Evolutionary conservation across 208 protist species (phyloP), one percentile per base, ranked within the genome.

Genomic region (Acanthamoeba culbertsoni): DNA sequence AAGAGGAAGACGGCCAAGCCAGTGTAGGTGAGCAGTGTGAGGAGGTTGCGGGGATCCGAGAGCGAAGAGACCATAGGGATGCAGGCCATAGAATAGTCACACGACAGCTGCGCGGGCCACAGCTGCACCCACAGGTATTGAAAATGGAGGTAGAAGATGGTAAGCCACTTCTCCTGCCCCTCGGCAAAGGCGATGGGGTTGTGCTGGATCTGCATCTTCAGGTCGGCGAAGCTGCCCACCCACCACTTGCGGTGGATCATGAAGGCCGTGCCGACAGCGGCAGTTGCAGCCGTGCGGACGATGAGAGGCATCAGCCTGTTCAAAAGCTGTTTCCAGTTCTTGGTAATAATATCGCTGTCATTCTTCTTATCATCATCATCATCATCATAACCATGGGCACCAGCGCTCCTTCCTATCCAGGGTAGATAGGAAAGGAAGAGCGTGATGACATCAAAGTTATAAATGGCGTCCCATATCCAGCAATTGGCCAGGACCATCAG

Each of bases 21-120:
- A n/a, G 89, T 95, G 68, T 45, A 89, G 77, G 43, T 95, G 43
- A 28, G 95, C 71, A 43, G 95, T 43, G 16, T 94, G 88, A 40
- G 95, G 28, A 42, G 94, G 94, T 96, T 95, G 6, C 93, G n/a
- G 1, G 95, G 75, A 94, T 98, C 97, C 0, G 40, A 14, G 40
- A 96, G 45, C 43, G 68, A 93, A 35, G 89, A 28, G 77, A 98
- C 37, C 57, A 96, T 89, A 7, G 97, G 97, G 33, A 98, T 95
- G 91, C 97, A 98, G 91, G 98, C 97, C 94, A 97, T 98, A 68
- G 95, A 97, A 94, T 98, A 98, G 95, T 98, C 98, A 86, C 95
- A 97, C 88, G 95, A 98, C 65, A 98, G 91, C 20, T 93, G 79
- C 8, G 93, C 96, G 4, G 98, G 98, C 79, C 96, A 98, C 62